Base-by-base conservation (phyloP, 1,139 yeast species). In the Debaryomyces subglobosus region DNA sequence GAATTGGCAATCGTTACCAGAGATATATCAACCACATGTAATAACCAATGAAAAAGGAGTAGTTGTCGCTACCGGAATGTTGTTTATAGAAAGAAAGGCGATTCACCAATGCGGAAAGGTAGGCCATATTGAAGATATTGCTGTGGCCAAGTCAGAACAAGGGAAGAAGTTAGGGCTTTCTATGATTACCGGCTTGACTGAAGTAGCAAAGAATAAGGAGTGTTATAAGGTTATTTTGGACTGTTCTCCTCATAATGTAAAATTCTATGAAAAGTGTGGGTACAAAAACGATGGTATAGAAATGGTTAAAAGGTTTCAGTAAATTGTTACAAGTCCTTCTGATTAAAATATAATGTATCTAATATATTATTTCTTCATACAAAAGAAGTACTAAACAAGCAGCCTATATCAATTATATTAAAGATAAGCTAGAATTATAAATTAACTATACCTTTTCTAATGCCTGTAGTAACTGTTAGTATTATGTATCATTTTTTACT, bases 101-200 rank as follows among this genome's bases (percentile, higher is more conserved):
- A 84, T 86, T 45, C 98, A 92, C 64, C 81, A 74, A 44, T 85
- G 95, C 65, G 96, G 96, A 0, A 67, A 76, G 47, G 96, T 90
- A 10, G 99, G 98, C 4, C 99, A 94, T 68, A 87, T 94, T 53
- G 99, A 94, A 64, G 99, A 94, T 64, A 92, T 94, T 51, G 89
- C 97, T 0, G 96, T 94, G 5, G 79, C 84, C 30, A 66, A 68
- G 33, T 69, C 77, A 13, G 90, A 89, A 64, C 97, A 92, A 61
- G 99, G 99, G 7, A 85, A 86, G 64, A 81, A 82, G 56, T 71
- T 94, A 46, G 99, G 99, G 0, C 70, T 77, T 56, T 70, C 77
- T 15, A 67, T 94, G 69, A 89, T 94, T 57, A 69, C 75, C 25
- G 74, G 81, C 13, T 75, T 94, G 60, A 79, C 86, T 5, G 72